A percentile compares a stretch with the other conserved stretches of the same genome.
Evolutionary conservation across 1,284 basidiomycete genomes (phyloP).

Genomic region (Prillingera fragicola): DNA sequence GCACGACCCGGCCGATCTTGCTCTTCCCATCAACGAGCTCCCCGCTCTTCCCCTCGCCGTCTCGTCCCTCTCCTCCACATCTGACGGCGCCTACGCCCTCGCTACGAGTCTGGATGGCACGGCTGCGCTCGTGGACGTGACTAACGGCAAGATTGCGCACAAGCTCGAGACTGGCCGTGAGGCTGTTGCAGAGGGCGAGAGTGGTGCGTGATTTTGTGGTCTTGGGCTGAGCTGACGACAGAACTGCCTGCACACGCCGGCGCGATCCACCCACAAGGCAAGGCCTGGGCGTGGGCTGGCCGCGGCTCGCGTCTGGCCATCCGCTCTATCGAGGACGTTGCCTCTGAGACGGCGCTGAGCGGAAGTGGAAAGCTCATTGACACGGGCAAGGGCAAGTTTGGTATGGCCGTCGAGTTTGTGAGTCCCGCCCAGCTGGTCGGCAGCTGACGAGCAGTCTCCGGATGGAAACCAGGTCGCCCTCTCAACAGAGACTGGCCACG

Average conservation of each 20-base stretch:
- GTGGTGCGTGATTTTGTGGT: too few relatives aligned
- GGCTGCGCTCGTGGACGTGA: conserved; percentile 65
- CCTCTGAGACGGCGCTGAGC: conserved; percentile 57
- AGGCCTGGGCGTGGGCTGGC: conserved; percentile 71
- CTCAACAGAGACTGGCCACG: conserved; percentile 71
- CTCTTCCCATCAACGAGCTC: conserved; percentile 58
- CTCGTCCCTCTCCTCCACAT: conserved; percentile 62
- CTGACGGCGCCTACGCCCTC: conserved; percentile 59
- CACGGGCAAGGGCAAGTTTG: conserved; percentile 70
- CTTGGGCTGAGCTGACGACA: conserved; percentile 10
- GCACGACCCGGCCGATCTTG: conserved; percentile 52
- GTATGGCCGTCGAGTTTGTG: conserved; percentile 72
- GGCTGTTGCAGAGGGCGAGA: conserved; percentile 56
- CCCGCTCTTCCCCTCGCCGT: conserved; percentile 69
- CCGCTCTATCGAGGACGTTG: conserved; percentile 50
- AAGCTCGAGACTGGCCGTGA: conserved; percentile 66
- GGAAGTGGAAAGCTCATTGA: conserved; percentile 50
- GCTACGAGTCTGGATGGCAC: conserved; percentile 76
- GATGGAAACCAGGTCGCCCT: conserved; percentile 73
- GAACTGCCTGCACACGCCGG: conserved; percentile 64
- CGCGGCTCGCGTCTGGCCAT: conserved; percentile 62
- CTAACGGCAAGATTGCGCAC: conserved; percentile 56
- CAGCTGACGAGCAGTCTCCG: conserved; percentile 59
- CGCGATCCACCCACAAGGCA: conserved; percentile 65
- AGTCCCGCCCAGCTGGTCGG: conserved; percentile 36